Evolutionary conservation across 495 filamentous ascomycete genomes (phyloP).

Genomic region (Hypoxylon crocopeplum): DNA sequence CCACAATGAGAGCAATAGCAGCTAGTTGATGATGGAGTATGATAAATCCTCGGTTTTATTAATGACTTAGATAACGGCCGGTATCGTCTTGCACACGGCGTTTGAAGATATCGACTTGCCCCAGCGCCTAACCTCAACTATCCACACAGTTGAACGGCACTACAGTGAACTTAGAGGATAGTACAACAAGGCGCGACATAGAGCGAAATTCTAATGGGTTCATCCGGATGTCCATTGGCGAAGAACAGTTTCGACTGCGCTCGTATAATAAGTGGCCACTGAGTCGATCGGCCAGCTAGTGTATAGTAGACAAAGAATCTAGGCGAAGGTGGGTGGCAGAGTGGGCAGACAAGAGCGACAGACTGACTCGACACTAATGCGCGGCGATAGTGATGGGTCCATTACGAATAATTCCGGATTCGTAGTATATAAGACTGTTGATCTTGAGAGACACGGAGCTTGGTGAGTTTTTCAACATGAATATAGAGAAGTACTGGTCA

Average conservation of each 20-base stretch:
- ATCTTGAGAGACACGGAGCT: neutral
- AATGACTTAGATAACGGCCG: neutral
- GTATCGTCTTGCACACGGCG: neutral
- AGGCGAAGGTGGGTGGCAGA: neutral
- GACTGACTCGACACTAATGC: conserved; percentile 17
- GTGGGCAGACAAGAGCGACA: conserved; percentile 2
- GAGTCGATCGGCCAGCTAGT: conserved; percentile 15
- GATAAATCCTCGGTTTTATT: neutral
- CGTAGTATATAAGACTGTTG: conserved; percentile 2
- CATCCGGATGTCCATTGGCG: conserved; percentile 33
- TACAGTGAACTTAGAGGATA: conserved; percentile 18
- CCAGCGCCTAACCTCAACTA: neutral
- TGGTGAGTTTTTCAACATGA: neutral
- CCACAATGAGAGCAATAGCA: neutral
- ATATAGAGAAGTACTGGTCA: too few species aligned
- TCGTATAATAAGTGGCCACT: conserved; percentile 9
- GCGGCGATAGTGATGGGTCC: conserved; percentile 17
- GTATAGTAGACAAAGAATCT: too few species aligned
- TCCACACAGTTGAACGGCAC: conserved; percentile 3
- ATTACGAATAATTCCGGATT: conserved; percentile 21
- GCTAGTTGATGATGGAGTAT: too few species aligned
- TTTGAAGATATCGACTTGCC: neutral
- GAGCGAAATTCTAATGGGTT: conserved; percentile 7
- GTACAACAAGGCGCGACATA: neutral
- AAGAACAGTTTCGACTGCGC: conserved; percentile 6